Evolutionary conservation across 371 early-diverging fungal genomes (phyloP), one percentile per base, ranked within the genome.

Genomic region (Dinochytrium kinnereticum): DNA sequence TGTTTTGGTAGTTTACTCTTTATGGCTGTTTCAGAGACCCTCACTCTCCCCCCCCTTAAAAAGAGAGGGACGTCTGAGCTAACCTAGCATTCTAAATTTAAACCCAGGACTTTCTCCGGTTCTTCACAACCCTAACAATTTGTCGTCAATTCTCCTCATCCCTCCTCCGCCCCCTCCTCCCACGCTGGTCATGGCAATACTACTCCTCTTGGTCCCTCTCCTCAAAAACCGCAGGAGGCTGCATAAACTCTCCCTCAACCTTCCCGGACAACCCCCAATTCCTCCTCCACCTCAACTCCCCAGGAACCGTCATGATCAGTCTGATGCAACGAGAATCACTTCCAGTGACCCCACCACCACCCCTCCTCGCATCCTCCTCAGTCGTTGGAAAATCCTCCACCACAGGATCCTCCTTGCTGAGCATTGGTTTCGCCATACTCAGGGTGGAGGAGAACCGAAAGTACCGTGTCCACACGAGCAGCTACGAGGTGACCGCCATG

Each of bases 371-470:
- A n/a, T n/a, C n/a, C n/a, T n/a, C n/a, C n/a, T n/a, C n/a, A n/a
- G n/a, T n/a, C n/a, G n/a, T n/a, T n/a, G n/a, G n/a, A n/a, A n/a
- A n/a, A n/a, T n/a, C n/a, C n/a, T n/a, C 64, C 36, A 64, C 64
- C 50, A 13, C 30, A 21, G 15, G n/a, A 37, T 24, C n/a, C n/a
- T n/a, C n/a, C n/a, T n/a, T n/a, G n/a, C 53, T 51, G 51, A 72
- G 64, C 67, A 80, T 83, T 36, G 83, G 83, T 30, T 84, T 78
- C 50, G 69, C 77, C 15, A 24, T 78, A 38, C 40, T 83, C 26
- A 55, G 77, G 36, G 82, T 83, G 30, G 85, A 84, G 73, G 76
- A 80, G 31, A 84, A 84, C 71, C 67, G 85, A n/a, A 76, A 74
- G 69, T 77, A 76, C 59, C 78, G 85, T 28, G 55, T 84, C 50